Conservation (phyloP, 495 filamentous ascomycete species). For the Lophiostoma macrostomum region DNA sequence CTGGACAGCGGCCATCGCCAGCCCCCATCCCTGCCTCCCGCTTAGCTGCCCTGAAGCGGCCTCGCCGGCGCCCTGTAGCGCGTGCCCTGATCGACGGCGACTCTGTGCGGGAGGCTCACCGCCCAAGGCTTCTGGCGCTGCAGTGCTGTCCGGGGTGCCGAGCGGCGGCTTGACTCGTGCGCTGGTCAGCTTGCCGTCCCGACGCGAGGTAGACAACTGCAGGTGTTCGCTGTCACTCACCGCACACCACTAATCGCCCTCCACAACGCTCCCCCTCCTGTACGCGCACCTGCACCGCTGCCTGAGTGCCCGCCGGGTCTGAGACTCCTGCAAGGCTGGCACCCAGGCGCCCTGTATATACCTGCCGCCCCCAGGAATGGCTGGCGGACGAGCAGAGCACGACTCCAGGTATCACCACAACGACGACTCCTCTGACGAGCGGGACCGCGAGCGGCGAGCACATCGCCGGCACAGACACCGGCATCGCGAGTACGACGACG, state of each 20-base stretch:
- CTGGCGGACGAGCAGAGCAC: constrained; percentile 15
- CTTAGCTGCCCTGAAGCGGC: background rate
- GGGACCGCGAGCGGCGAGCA: constrained; percentile 19
- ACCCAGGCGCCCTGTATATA: constrained; percentile 7
- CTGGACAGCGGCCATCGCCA: background rate
- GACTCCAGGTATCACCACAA: constrained; percentile 23
- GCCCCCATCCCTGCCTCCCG: background rate
- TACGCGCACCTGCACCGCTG: constrained; percentile 22
- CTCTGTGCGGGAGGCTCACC: constrained; percentile 12
- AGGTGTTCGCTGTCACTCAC: constrained; percentile 13
- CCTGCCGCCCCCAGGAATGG: constrained; percentile 19
- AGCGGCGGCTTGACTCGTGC: constrained; percentile 14
- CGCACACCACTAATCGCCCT: constrained; percentile 5
- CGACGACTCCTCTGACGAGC: constrained; percentile 15
- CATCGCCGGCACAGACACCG: constrained; percentile 18
- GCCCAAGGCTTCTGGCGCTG: background rate
- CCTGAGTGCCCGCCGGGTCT: constrained; percentile 23
- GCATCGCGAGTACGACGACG: constrained; percentile 23
- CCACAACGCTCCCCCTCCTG: constrained; percentile 3
- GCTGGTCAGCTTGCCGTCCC: constrained; percentile 14
- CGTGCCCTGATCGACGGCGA: constrained; percentile 22
- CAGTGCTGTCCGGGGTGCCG: background rate
- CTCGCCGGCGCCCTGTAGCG: background rate
- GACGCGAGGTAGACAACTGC: constrained; percentile 3
- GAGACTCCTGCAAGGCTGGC: constrained; percentile 17